A percentile compares a stretch with the other conserved stretches of the same genome.
Conservation (phyloP, 2,329 filamentous ascomycete species). For the Verticillium nubilum region DNA sequence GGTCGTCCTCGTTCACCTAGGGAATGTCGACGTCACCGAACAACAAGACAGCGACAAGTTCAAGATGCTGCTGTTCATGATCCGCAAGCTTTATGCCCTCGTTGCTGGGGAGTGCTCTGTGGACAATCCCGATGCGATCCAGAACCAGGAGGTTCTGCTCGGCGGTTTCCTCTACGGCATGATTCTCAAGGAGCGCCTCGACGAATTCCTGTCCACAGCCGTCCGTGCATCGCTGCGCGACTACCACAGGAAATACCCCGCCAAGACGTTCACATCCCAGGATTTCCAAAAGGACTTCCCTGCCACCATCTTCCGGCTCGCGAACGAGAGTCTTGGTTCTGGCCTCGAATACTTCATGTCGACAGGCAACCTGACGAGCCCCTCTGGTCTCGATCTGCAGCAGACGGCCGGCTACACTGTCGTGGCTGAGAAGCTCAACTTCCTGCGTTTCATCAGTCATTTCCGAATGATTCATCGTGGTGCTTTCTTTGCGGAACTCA, state of each 20-base stretch:
- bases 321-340: conserved; percentile 84
- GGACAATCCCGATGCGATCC: conserved; percentile 94
- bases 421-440: conserved; percentile 98
- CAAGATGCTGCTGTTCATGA: conserved; percentile 90
- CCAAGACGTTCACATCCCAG: conserved; percentile 70
- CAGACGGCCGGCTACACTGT: conserved; percentile 94
- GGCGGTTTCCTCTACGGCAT: conserved; percentile 92
- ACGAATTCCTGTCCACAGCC: conserved; percentile 69
- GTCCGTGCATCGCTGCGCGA: conserved; percentile 50
- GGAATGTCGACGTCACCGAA: conserved; percentile 77
- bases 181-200: conserved; percentile 90
- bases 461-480: conserved; percentile 99
- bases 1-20: conserved; percentile 87
- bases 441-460: conserved; percentile 95
- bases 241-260: conserved; percentile 48
- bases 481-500: conserved; percentile 96
- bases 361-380: conserved; percentile 87
- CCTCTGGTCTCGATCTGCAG: conserved; percentile 88
- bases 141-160: conserved; percentile 91
- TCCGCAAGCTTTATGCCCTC: conserved; percentile 87
- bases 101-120: conserved; percentile 88
- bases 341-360: conserved; percentile 92
- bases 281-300: conserved; percentile 78
- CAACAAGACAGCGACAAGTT: conserved; percentile 89
- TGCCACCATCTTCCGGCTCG: conserved; percentile 68